Base-by-base conservation (phyloP, 2,329 filamentous ascomycete genomes). In the Cordyceps cicadae region DNA sequence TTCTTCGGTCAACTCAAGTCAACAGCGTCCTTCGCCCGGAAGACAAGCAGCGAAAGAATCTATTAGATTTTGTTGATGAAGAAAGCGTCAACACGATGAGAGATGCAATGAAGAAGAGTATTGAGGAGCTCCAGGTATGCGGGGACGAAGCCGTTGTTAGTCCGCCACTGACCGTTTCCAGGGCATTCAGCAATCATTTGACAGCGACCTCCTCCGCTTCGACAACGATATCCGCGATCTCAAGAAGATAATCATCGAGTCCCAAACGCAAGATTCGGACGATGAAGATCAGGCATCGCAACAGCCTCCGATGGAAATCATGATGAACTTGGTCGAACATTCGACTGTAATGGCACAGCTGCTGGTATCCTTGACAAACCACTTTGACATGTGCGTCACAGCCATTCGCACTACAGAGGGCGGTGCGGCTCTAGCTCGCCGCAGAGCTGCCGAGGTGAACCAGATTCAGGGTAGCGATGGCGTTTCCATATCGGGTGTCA, bases 301-400 rank as follows among this genome's bases (percentile, higher is more conserved):
- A n/a, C 54, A 63, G 2, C 74, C 79, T 0, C 78, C 86, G 50
- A 75, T 81, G 2, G 74, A 79, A 5, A 76, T 85, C 48, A 76
- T 90, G n/a, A 76, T 80, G 34, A 77, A 79, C 3, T 80, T 96
- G 41, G 86, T 92, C 64, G 79, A 79, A 15, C 86, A 93, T 66
- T 92, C 92, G 0, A 86, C 89, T 64, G 85, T 87, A 67, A 93
- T 95, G 86, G 93, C 92, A 5, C 81, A 87, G 61, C 81, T 91
- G 5, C 82, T 97, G 1, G 84, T 90, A 61, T 91, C 88, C 0
- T 78, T 97, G 4, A 92, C 91, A 8, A 84, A 83, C 29, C 93
- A 97, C 74, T 97, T 96, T 70, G 93, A 97, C 72, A 84, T 96
- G 65, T 97, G 93, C 72, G 90, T 96, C 15, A 93, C 88, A 1